Conservation (phyloP, 1,284 basidiomycete species). For the Laetiporus sulphureus region DNA sequence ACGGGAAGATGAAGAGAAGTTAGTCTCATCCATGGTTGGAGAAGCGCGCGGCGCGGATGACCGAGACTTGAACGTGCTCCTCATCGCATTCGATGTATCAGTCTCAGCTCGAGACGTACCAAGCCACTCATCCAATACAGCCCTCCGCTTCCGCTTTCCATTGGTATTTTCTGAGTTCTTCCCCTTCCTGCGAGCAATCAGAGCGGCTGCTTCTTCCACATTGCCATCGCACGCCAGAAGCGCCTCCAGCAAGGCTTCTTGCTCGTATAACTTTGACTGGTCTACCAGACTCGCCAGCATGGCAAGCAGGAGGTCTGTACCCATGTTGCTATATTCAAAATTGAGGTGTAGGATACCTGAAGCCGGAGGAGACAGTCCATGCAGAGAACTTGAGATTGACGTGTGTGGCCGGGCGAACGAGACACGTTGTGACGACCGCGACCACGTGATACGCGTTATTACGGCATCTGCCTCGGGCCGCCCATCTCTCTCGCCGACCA, state of each 20-base stretch:
- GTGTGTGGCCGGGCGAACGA: neutral
- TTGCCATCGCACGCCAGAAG: slow-evolving; percentile 57
- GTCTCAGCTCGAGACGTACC: too few species aligned
- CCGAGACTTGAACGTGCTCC: neutral
- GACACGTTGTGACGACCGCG: slow-evolving; percentile 2
- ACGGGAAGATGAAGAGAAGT: too few species aligned
- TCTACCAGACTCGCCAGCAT: slow-evolving; percentile 56
- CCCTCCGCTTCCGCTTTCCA: slow-evolving; percentile 34
- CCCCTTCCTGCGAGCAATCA: slow-evolving; percentile 19
- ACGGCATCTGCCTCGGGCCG: too few species aligned
- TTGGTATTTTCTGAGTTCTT: slow-evolving; percentile 26
- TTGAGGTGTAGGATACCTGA: neutral
- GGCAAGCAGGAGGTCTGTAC: slow-evolving; percentile 66
- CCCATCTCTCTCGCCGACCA: neutral
- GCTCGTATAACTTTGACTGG: slow-evolving; percentile 27
- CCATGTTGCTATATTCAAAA: slow-evolving; percentile 21
- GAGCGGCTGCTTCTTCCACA: slow-evolving; percentile 52
- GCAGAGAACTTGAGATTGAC: neutral
- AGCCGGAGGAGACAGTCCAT: neutral
- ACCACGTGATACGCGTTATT: slow-evolving; percentile 1
- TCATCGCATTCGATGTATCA: too few species aligned
- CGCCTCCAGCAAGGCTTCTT: slow-evolving; percentile 48
- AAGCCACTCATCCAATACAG: slow-evolving; percentile 58
- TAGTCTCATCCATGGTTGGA: neutral
- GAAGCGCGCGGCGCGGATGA: slow-evolving; percentile 11